Conservation (phyloP, 331 rosid species). For the Cydonia oblonga region DNA sequence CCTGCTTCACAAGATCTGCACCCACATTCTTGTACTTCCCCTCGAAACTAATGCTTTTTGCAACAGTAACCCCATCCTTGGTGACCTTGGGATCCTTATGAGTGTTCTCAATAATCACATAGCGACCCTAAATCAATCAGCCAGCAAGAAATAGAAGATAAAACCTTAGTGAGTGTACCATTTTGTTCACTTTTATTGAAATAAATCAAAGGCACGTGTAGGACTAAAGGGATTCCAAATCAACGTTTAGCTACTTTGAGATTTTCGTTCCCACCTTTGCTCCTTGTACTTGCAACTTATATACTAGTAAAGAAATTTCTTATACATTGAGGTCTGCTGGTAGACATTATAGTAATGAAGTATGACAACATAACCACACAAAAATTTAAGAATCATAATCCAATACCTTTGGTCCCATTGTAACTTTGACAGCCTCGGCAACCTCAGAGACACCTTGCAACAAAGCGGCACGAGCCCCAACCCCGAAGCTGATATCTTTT, state of each 20-base stretch:
- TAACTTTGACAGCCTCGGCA: constrained; percentile 94
- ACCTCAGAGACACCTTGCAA: constrained; percentile 83
- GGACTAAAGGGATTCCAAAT: neutral
- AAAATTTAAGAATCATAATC: neutral
- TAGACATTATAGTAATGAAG: neutral
- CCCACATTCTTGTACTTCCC: constrained; percentile 74
- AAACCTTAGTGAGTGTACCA: neutral
- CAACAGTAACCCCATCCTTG: constrained; percentile 92
- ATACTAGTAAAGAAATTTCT: neutral
- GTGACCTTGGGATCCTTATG: constrained; percentile 58
- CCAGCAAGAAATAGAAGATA: neutral
- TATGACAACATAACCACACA: neutral
- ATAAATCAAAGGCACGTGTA: neutral
- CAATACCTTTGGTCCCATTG: constrained; percentile 95
- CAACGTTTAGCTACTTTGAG: neutral
- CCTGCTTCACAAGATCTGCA: constrained; percentile 81
- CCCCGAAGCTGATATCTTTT: constrained; percentile 72
- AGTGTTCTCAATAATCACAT: constrained; percentile 68
- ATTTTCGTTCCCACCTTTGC: neutral
- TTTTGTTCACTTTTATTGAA: neutral
- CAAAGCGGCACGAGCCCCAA: constrained; percentile 85
- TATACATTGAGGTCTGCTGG: neutral
- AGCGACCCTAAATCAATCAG: constrained; percentile 65
- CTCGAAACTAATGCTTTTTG: constrained; percentile 64
- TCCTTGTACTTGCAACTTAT: neutral